Evolutionary conservation across 495 filamentous ascomycete genomes (phyloP), one percentile per base, ranked within the genome.

Genomic region (Tuber indicum): DNA sequence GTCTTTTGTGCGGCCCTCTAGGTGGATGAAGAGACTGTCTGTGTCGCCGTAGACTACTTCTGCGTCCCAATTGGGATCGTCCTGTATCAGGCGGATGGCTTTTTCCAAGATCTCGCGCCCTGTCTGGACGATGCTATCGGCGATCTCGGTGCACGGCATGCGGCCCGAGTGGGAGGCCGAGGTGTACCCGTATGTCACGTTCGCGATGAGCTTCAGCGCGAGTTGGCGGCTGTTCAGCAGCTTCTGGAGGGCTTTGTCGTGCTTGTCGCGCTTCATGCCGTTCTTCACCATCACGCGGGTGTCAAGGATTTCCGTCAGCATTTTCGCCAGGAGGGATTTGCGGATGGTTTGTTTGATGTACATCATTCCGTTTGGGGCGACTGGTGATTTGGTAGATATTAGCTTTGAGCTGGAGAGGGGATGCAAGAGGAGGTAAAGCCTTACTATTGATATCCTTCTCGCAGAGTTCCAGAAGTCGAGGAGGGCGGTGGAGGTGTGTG

Each of bases 1-100:
- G 36, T 92, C 92, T 62, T 90, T 90, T 0, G 92, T 95, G 72
- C 93, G 91, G 19, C 95, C 95, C 81, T 92, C 93, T 46, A 99
- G 89, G 79, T 94, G 90, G 70, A 99, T 87, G 84, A 99, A 99
- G n/a, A 99, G 85, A 83, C 92, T 96, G 86, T 99, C 96, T 0
- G 96, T 99, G 85, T 99, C 96, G 76, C 96, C 96, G 83, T 99
- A 99, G 3, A 99, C 96, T 1, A 99, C 94, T 84, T 98, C 95
- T 14, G 96, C 96, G 58, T 90, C 91, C 96, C 96, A 98, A 66
- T 89, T 87, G 70, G 91, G 88, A 12, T 94, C 89, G 6, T 92
- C 93, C 83, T 99, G 94, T 41, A 99, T 98, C 71, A 95, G 87
- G 4, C 92, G 92, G 77, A 98, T 97, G 41, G 96, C 93, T 78